These are phyloP conservation scores for Aureobasidium sp. DNA, from an alignment of 2,329 filamentous ascomycete genomes.

Conservation along the genomic window DNA sequence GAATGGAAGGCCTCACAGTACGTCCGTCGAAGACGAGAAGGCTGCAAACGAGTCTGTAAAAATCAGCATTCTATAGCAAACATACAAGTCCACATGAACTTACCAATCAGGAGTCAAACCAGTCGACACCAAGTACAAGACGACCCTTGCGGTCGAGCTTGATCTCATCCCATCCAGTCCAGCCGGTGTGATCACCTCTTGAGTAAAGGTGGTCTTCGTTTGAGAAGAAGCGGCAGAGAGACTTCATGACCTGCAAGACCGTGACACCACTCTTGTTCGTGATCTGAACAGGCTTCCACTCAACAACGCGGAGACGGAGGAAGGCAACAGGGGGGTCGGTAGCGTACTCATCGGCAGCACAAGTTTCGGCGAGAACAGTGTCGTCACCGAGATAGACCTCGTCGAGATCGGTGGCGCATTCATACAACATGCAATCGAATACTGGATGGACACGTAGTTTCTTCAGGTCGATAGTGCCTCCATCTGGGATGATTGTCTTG, in stretches of 20 bases:
- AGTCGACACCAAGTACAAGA: background rate
- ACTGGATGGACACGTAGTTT: background rate
- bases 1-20: too few species aligned
- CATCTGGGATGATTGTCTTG: background rate
- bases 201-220: background rate
- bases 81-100: background rate
- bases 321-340: background rate
- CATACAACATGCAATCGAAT: background rate
- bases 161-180: background rate
- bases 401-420: background rate
- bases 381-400: background rate
- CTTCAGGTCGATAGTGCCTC: background rate
- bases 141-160: background rate
- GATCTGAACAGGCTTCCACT: background rate
- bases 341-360: background rate
- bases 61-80: too few species aligned
- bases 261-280: conserved; percentile 5
- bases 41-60: too few species aligned
- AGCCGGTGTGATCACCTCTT: background rate
- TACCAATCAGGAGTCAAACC: conserved; percentile 3
- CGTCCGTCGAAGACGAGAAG: too few species aligned
- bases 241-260: conserved; percentile 5
- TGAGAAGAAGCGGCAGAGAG: background rate
- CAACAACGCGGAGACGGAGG: background rate
- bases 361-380: background rate